Evolutionary conservation across 768 basidiomycete genomes (phyloP).

Genomic region (Auriculariales sp.): DNA sequence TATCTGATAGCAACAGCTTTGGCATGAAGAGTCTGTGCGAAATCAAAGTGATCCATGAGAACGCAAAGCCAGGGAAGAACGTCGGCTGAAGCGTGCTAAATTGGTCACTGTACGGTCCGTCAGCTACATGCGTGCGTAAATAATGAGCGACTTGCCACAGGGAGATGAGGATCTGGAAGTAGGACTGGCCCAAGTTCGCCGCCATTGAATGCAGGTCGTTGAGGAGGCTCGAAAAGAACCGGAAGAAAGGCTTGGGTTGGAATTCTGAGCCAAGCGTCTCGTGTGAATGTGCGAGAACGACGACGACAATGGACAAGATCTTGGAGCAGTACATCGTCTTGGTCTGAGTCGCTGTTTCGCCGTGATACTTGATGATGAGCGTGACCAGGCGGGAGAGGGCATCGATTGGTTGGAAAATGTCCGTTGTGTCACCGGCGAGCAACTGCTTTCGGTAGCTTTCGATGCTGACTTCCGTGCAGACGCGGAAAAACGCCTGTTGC

Average conservation of each 20-base stretch:
- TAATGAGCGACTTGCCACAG: conserved; percentile 47
- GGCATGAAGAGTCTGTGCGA: conserved; percentile 98
- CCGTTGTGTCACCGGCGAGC: conserved; percentile 50
- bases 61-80: conserved; percentile 95
- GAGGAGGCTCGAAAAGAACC: conserved; percentile 93
- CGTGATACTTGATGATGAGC: conserved; percentile 98
- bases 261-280: conserved; percentile 86
- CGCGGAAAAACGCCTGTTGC: conserved; percentile 94
- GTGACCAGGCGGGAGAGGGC: conserved; percentile 90
- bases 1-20: conserved; percentile 73
- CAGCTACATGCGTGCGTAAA: conserved; percentile 3
- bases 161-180: conserved; percentile 76
- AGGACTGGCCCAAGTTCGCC: conserved; percentile 70
- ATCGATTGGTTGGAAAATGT: conserved; percentile 80
- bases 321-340: conserved; percentile 95
- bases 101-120: conserved; percentile 52
- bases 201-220: conserved; percentile 85
- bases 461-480: conserved; percentile 89
- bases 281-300: conserved; percentile 87
- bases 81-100: conserved; percentile 92
- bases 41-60: conserved; percentile 94
- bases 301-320: conserved; percentile 91
- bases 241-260: conserved; percentile 95
- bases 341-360: conserved; percentile 73
- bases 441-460: conserved; percentile 66